Evolutionary conservation across 257 asterid genomes (phyloP).

Genomic region (Apocynum venetum): DNA sequence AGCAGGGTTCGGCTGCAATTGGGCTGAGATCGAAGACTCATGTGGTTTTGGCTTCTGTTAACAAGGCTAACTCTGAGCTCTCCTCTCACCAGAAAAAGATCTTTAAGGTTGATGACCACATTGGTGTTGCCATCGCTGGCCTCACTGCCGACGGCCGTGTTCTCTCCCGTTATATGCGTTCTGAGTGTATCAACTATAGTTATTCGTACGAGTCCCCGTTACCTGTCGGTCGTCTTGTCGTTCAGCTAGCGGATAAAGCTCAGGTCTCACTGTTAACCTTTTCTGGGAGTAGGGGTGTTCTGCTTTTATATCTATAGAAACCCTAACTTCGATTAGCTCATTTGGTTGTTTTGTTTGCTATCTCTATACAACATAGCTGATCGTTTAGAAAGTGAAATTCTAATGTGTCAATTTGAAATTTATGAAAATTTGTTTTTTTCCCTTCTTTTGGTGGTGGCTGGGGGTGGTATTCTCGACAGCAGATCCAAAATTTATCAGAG

Average conservation of each 20-base stretch:
- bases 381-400: not conserved
- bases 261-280: conserved; percentile 47
- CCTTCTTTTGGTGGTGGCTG: not conserved
- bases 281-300: not conserved
- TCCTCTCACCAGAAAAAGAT: conserved; percentile 99
- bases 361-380: not conserved
- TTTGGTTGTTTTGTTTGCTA: not conserved
- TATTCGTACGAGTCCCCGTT: conserved; percentile 82
- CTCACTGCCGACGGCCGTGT: conserved; percentile 98
- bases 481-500: not conserved
- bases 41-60: conserved; percentile 81
- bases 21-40: conserved; percentile 94
- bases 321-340: conserved; percentile 21
- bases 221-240: conserved; percentile 94
- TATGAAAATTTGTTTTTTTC: not conserved
- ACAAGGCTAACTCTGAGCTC: conserved; percentile 87
- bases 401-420: not conserved
- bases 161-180: conserved; percentile 88
- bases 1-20: conserved; percentile 97
- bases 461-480: not conserved
- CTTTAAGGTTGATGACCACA: conserved; percentile 98
- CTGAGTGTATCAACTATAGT: conserved; percentile 83
- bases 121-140: conserved; percentile 98
- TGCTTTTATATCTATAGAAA: conserved; percentile 12
- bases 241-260: conserved; percentile 98